Evolutionary conservation across 208 protist species (phyloP), one percentile per base, ranked within the genome.

Genomic region (Trypanosoma lewisi): DNA sequence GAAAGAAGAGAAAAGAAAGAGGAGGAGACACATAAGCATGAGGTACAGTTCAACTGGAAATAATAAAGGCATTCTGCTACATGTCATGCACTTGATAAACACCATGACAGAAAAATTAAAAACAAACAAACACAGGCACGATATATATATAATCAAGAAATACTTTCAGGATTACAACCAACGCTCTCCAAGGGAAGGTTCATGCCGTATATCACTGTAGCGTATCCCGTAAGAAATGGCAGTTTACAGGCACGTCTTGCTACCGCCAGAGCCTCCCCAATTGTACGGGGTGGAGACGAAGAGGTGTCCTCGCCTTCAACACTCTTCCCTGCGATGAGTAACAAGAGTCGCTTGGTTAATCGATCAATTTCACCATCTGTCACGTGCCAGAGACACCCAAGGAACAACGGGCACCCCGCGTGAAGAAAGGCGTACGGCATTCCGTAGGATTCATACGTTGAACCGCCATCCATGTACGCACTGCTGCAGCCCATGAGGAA

Each of bases 401-500:
- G 41, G 16, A 89, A 63, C 30, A 73, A 67, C 36, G 68, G 60
- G 14, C 61, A 63, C 2, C 88, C 88, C 4, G 88, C 88, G 54
- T 87, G 83, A n/a, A 91, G 72, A 54, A 85, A 92, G 9, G 81
- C 80, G 56, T 72, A 70, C 5, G 88, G 88, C 75, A 92, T 77
- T 11, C 85, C 88, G 44, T 79, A 73, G 37, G 57, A 64, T 28
- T 87, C 82, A 63, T 67, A 78, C 16, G 53, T 33, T 19, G 48
- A 28, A 5, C 78, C 63, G 34, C 68, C 67, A 0, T 71, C 41
- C 59, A 89, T 68, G 23, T 72, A 70, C 0, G 88, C 88, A 23
- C 82, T 86, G 67, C 85, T 84, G 77, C 88, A 95, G n/a, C 88
- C 83, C 84, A 95, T 91, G 21, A 94, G 73, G 44, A 88, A 60